Evolutionary conservation across 2,329 filamentous ascomycete genomes (phyloP).

Genomic region (Corinectria fuckeliana): DNA sequence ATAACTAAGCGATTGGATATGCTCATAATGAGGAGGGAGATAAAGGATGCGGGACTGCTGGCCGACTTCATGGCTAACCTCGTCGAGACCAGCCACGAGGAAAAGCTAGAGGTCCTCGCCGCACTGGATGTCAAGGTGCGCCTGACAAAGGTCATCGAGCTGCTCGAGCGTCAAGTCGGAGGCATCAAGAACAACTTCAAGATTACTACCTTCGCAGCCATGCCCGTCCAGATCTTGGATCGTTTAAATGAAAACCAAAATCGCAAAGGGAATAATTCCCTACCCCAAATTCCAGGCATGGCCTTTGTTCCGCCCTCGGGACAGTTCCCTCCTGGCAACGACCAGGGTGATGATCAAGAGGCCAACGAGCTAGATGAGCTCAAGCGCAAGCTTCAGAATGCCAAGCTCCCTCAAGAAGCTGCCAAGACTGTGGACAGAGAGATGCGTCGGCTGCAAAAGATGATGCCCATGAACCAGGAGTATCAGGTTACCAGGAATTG

Average conservation of each 20-base stretch:
- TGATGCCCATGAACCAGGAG: constrained; percentile 95
- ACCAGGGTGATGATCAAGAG: constrained; percentile 75
- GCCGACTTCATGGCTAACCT: constrained; percentile 98
- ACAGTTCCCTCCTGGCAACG: constrained; percentile 53
- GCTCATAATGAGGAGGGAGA: constrained; percentile 82
- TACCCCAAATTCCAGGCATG: constrained; percentile 50
- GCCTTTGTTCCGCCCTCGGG: constrained; percentile 43
- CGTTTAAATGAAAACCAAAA: constrained; percentile 53
- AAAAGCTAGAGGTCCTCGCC: constrained; percentile 88
- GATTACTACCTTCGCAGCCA: constrained; percentile 77
- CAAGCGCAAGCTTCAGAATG: constrained; percentile 83
- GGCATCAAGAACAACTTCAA: constrained; percentile 87
- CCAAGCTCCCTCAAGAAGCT: constrained; percentile 82
- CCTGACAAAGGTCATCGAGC: constrained; percentile 80
- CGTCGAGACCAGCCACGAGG: constrained; percentile 84
- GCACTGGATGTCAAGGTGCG: constrained; percentile 79
- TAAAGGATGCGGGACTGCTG: constrained; percentile 81
- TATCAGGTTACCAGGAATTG: constrained; percentile 94
- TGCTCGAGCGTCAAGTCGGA: constrained; percentile 82
- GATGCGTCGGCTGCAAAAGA: constrained; percentile 86
- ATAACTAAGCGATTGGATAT: constrained; percentile 85
- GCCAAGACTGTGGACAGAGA: constrained; percentile 91
- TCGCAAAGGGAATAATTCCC: constrained; percentile 39
- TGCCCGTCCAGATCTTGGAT: constrained; percentile 66
- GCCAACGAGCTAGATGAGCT: constrained; percentile 90